A percentile compares a stretch with the other conserved stretches of the same genome.
Evolutionary conservation across 352 stramenopile species (phyloP).

Genomic region (Globisporangium polare): DNA sequence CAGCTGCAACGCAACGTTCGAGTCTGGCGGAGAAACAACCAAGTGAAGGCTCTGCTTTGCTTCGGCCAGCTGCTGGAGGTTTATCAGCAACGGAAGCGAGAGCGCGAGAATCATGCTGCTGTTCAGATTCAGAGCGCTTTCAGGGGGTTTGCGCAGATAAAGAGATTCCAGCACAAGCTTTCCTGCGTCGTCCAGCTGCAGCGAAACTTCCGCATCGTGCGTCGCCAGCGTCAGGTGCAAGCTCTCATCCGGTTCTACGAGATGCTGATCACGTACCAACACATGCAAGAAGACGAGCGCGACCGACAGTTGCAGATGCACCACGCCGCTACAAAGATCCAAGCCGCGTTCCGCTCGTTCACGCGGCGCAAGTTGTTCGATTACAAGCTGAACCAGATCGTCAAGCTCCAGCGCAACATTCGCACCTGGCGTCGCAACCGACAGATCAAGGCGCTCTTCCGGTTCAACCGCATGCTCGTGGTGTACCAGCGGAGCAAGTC

Average conservation of each 20-base stretch:
- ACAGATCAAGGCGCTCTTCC: conserved; percentile 27
- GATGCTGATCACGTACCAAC: conserved; percentile 31
- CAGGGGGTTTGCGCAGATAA: conserved; percentile 20
- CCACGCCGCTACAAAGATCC: conserved; percentile 14
- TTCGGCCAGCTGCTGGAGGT: not conserved
- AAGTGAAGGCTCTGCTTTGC: conserved; percentile 3
- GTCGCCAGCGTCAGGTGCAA: conserved; percentile 25
- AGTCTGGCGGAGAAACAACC: conserved; percentile 10
- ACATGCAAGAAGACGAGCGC: conserved; percentile 25
- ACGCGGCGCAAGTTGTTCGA: conserved; percentile 18
- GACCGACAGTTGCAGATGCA: conserved; percentile 16
- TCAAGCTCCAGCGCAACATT: conserved; percentile 33
- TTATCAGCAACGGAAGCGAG: not conserved
- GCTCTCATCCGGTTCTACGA: conserved; percentile 34
- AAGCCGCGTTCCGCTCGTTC: conserved; percentile 13
- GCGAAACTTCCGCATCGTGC: conserved; percentile 39
- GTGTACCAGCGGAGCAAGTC: conserved; percentile 26
- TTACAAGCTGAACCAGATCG: conserved; percentile 13
- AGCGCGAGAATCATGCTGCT: conserved; percentile 20
- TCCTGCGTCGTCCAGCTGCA: conserved; percentile 25
- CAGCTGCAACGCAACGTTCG: conserved; percentile 11
- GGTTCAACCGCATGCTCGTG: conserved; percentile 29
- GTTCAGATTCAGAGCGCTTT: conserved; percentile 31
- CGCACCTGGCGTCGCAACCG: conserved; percentile 33
- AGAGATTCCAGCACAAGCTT: conserved; percentile 21